Evolutionary conservation across 176 grass and related monocot species (phyloP), one percentile per base, ranked within the genome.

Genomic region (Oryza nivara): DNA sequence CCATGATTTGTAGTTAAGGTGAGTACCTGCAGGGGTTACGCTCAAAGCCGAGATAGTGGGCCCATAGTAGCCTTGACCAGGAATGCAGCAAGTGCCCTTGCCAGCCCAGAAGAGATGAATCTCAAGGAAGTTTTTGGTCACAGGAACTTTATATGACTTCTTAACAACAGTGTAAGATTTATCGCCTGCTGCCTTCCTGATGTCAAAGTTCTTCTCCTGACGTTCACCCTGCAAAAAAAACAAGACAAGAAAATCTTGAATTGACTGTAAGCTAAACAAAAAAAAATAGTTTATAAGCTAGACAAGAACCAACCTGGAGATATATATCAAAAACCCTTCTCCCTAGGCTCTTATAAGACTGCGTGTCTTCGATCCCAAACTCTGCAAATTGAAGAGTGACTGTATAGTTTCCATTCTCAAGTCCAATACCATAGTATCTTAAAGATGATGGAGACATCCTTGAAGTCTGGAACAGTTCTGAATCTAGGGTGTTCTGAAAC

Each of bases 41-140:
- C 96, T 98, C 44, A 98, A 85, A 83, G 92, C 96, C 38, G 96
- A 95, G 17, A 98, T 83, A 40, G 87, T 76, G 76, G 91, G 87
- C 4, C 96, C 96, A 12, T 98, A 98, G 84, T 93, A 95, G 35
- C 93, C 93, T 90, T 89, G 83, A 15, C 0, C 71, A 41, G 93
- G 93, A 74, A 95, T 70, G 68, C 96, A 98, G 70, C 93, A 98
- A 85, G 96, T 98, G 10, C 96, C 96, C 81, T 98, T 98, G 52
- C 96, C 96, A 52, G 93, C 93, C 96, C 93, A 98, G 85, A 98
- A 98, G 67, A 98, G 92, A 92, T 98, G 96, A 82, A 98, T 90
- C 76, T 95, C 96, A 40, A 98, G 79, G 68, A 98, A 95, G 69
- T 98, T 98, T 64, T 80, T 92, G 16, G 92, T 92, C n/a, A 98